Evolutionary conservation across 2,329 filamentous ascomycete genomes (phyloP).

Genomic region (Blumeria graminis): DNA sequence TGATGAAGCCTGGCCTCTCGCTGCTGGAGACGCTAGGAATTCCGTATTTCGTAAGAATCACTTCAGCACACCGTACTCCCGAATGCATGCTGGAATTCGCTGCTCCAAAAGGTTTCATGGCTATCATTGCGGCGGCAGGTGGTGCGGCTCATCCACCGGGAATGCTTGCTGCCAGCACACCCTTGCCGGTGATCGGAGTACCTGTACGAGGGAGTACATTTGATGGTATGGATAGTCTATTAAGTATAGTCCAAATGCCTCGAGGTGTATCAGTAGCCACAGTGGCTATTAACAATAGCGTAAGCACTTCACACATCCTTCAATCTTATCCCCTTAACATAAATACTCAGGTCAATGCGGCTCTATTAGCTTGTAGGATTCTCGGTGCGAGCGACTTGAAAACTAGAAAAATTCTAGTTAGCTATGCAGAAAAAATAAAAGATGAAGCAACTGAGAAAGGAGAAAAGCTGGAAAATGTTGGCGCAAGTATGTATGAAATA

Average conservation of each 20-base stretch:
- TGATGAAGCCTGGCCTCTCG: slow-evolving; percentile 41
- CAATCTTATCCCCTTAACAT: background rate
- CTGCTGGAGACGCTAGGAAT: slow-evolving; percentile 33
- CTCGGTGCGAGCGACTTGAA: slow-evolving; percentile 31
- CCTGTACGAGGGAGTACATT: slow-evolving; percentile 51
- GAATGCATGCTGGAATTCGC: slow-evolving; percentile 44
- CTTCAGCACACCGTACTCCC: slow-evolving; percentile 57
- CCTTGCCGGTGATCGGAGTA: slow-evolving; percentile 53
- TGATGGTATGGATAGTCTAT: slow-evolving; percentile 45
- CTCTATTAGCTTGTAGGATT: slow-evolving; percentile 44
- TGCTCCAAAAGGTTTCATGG: slow-evolving; percentile 10
- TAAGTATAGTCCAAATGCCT: slow-evolving; percentile 60
- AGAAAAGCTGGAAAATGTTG: slow-evolving; percentile 26
- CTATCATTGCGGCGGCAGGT: slow-evolving; percentile 35
- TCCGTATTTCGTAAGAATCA: slow-evolving; percentile 49
- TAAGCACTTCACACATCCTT: slow-evolving; percentile 11
- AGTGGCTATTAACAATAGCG: slow-evolving; percentile 58
- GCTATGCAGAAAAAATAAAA: slow-evolving; percentile 38
- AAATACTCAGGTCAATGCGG: slow-evolving; percentile 28
- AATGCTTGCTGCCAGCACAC: slow-evolving; percentile 49
- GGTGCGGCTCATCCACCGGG: slow-evolving; percentile 53
- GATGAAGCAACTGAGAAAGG: slow-evolving; percentile 43
- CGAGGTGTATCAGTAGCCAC: slow-evolving; percentile 48
- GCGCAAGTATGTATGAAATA: slow-evolving; percentile 9
- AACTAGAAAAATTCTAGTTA: slow-evolving; percentile 31